A percentile compares a stretch with the other conserved stretches of the same genome.
Evolutionary conservation across 306 rosid genomes (phyloP).

Genomic region (Rubus idaeus): DNA sequence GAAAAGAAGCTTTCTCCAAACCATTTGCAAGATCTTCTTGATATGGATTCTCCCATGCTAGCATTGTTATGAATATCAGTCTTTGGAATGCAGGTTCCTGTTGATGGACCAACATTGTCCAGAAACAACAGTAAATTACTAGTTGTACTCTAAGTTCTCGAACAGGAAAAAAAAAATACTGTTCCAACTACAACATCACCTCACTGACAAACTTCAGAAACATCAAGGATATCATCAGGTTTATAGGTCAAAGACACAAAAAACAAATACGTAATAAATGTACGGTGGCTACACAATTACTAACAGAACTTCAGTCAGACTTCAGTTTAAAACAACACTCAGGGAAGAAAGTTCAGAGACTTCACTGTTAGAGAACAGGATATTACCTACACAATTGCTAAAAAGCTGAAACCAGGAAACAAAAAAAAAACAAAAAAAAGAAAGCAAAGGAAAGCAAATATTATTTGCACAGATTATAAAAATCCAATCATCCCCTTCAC

Average conservation of each 20-base stretch:
- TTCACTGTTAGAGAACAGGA: not conserved
- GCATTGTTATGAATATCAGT: slow-evolving; percentile 86
- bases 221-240: not conserved
- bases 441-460: not conserved
- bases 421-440: not conserved
- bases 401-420: slow-evolving; percentile 2
- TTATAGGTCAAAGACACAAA: not conserved
- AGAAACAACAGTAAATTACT: slow-evolving; percentile 16
- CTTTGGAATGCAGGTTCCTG: slow-evolving; percentile 97
- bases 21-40: slow-evolving; percentile 39
- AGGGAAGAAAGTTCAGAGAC: not conserved
- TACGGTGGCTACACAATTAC: too few species aligned
- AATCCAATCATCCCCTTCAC: not conserved
- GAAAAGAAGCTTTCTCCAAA: slow-evolving; percentile 66
- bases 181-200: not conserved
- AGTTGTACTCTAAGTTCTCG: not conserved
- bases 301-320: too few species aligned
- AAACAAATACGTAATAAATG: too few species aligned
- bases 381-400: not conserved
- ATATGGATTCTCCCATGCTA: slow-evolving; percentile 96
- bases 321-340: not conserved
- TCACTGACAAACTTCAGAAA: not conserved
- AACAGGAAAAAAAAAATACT: not conserved
- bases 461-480: not conserved
- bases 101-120: slow-evolving; percentile 21